Percentiles rank a stretch among this genome's conserved stretches.
phyloP scores from a whole-genome alignment of 2,329 filamentous ascomycete genomes.

The Ceratocystis diversiconidia region DNA sequence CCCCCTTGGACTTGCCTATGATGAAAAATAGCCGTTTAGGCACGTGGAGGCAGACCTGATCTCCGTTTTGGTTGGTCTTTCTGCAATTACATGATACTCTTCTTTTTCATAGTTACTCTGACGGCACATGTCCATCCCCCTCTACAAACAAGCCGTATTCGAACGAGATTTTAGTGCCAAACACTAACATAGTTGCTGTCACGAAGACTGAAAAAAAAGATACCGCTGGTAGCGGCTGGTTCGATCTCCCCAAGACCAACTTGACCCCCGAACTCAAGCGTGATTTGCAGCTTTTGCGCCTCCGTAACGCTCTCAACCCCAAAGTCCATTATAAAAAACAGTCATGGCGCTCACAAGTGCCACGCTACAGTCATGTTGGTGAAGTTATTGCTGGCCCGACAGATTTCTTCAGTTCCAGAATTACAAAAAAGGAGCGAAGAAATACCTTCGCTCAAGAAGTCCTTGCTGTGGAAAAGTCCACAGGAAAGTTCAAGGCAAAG shows the following conservation, averaged over 20 bases:
- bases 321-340: constrained; percentile 82
- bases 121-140: constrained; percentile 24
- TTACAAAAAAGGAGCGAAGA: constrained; percentile 79
- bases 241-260: constrained; percentile 69
- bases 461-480: constrained; percentile 35
- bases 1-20: constrained; percentile 21
- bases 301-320: constrained; percentile 77
- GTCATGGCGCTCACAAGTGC: constrained; percentile 33
- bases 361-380: constrained; percentile 78
- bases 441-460: constrained; percentile 76
- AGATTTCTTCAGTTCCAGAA: constrained; percentile 67
- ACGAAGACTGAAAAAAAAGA: constrained; percentile 20
- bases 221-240: constrained; percentile 73
- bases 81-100: constrained; percentile 45
- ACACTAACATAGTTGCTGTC: neutral
- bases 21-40: constrained; percentile 30
- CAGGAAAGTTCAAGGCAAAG: constrained; percentile 62
- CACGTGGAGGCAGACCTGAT: constrained; percentile 28
- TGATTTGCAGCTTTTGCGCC: constrained; percentile 76
- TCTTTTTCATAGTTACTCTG: constrained; percentile 62
- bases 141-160: constrained; percentile 11
- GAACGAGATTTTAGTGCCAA: neutral
- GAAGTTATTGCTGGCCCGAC: constrained; percentile 79
- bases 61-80: constrained; percentile 32
- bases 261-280: constrained; percentile 75